These are phyloP conservation scores for Puccinia coronata DNA, from an alignment of 1,284 basidiomycete species.

Conservation along the genomic window DNA sequence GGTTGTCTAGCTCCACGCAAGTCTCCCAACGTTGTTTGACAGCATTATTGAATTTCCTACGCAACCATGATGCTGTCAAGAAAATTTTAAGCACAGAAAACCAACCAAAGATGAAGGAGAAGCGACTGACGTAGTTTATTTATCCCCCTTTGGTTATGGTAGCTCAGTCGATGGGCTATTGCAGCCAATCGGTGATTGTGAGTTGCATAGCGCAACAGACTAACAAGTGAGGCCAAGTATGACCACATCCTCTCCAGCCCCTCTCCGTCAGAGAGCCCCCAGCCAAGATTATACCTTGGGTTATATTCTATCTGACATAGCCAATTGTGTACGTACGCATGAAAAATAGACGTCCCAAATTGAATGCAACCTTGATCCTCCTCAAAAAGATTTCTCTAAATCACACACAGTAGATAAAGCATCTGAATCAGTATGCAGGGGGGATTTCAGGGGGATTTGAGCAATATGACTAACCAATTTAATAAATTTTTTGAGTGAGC, in stretches of 20 bases:
- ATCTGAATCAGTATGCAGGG: neutral
- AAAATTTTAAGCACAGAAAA: too few species aligned
- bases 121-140: neutral
- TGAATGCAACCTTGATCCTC: neutral
- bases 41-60: too few species aligned
- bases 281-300: neutral
- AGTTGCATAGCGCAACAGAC: neutral
- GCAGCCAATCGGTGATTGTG: neutral
- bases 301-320: neutral
- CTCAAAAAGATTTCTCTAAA: neutral
- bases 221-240: neutral
- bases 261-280: neutral
- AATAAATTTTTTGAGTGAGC: neutral
- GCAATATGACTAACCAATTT: neutral
- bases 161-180: neutral
- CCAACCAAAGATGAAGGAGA: neutral
- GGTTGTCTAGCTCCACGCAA: neutral
- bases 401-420: too few species aligned
- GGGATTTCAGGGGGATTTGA: neutral
- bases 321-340: conserved; percentile 15
- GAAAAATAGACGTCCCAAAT: neutral
- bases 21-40: neutral
- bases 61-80: neutral
- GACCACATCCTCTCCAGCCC: conserved; percentile 8
- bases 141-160: neutral